These are phyloP conservation scores for Gelatoporia subvermispora DNA, from an alignment of 768 basidiomycete genomes.

Conservation along the genomic window DNA sequence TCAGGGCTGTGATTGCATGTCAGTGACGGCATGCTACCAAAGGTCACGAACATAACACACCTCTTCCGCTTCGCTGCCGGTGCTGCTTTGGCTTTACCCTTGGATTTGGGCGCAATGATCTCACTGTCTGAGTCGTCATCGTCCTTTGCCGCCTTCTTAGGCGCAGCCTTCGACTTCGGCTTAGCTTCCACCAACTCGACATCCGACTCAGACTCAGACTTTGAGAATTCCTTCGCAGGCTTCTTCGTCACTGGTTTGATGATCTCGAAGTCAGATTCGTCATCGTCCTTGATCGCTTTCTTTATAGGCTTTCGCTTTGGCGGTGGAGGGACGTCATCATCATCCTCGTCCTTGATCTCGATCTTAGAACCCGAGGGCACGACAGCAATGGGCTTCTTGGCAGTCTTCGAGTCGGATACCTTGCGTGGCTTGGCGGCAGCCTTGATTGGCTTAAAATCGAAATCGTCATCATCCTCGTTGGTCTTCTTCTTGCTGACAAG, in stretches of 20 bases:
- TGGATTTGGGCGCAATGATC: constrained; percentile 21
- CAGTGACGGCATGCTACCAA: not conserved
- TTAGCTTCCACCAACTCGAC: constrained; percentile 36
- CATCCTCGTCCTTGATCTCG: constrained; percentile 44
- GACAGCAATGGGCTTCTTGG: constrained; percentile 26
- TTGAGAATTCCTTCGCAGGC: constrained; percentile 36
- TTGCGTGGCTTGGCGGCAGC: constrained; percentile 34
- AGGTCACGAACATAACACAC: constrained; percentile 30
- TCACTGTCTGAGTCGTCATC: constrained; percentile 38
- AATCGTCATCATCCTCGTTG: constrained; percentile 39
- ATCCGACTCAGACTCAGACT: constrained; percentile 41
- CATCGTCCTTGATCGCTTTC: constrained; percentile 34
- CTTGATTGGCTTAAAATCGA: constrained; percentile 53
- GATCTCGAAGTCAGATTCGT: constrained; percentile 9
- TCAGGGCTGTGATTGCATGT: not conserved
- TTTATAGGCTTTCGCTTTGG: constrained; percentile 38
- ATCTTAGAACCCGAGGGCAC: constrained; percentile 38
- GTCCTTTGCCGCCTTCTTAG: constrained; percentile 28
- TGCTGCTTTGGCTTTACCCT: constrained; percentile 41
- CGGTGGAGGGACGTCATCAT: constrained; percentile 29
- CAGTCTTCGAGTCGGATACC: constrained; percentile 23
- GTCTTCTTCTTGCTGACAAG: constrained; percentile 35
- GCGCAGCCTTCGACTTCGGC: constrained; percentile 33
- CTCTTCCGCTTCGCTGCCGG: constrained; percentile 59
- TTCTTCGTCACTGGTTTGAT: constrained; percentile 34